Percentiles rank a stretch among this genome's conserved stretches.
phyloP scores from a whole-genome alignment of 2,329 filamentous ascomycete genomes.

The Talaromyces sp. region DNA sequence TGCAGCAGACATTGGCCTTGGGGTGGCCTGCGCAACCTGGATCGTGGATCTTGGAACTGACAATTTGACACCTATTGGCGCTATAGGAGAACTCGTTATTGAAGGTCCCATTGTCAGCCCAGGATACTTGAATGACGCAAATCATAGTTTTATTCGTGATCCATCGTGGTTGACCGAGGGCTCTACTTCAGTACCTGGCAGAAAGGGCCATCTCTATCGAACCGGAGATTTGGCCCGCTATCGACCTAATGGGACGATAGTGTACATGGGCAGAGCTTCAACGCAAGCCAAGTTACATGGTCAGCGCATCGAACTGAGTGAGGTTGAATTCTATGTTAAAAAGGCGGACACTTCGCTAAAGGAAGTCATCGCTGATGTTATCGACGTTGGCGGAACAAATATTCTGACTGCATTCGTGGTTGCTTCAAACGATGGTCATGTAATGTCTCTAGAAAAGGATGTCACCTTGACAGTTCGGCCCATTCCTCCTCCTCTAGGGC shows the following conservation, averaged over 20 bases:
- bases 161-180: conserved; percentile 54
- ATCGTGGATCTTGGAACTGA: neutral
- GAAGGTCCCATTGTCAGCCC: conserved; percentile 19
- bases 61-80: conserved; percentile 1
- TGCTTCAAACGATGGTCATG: too few relatives aligned
- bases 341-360: neutral
- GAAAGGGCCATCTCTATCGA: neutral
- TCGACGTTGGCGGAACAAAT: too few relatives aligned
- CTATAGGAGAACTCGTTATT: conserved; percentile 4
- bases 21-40: neutral
- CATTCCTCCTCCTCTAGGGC: neutral
- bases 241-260: conserved; percentile 3
- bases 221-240: conserved; percentile 6
- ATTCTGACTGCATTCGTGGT: too few relatives aligned
- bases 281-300: conserved; percentile 3
- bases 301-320: conserved; percentile 7
- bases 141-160: conserved; percentile 61
- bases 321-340: conserved; percentile 3
- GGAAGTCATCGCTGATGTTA: neutral
- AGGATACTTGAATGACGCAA: conserved; percentile 24
- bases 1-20: neutral
- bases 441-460: neutral
- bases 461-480: neutral
- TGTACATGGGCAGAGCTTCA: neutral
- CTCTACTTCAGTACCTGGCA: neutral